Evolutionary conservation across 345 rosid species (phyloP).

Genomic region (Psidium guajava): DNA sequence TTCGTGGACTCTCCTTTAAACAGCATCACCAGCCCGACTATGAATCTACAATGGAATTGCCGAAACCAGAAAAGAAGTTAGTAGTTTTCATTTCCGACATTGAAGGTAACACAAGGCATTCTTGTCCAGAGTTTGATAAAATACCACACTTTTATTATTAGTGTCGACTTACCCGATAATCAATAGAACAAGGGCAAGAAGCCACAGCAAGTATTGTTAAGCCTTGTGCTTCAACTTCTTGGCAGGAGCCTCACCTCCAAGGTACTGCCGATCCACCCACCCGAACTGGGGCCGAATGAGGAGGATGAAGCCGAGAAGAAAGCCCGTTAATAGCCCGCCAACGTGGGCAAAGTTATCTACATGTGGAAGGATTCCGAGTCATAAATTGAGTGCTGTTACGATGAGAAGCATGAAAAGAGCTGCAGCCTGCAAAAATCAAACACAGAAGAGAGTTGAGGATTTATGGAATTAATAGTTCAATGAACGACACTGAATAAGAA

Average conservation of each 20-base stretch:
- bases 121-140: neutral
- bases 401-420: constrained; percentile 61
- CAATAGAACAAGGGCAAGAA: constrained; percentile 39
- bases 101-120: neutral
- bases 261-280: constrained; percentile 39
- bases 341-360: constrained; percentile 85
- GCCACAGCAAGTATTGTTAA: constrained; percentile 51
- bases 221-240: constrained; percentile 50
- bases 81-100: neutral
- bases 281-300: constrained; percentile 70
- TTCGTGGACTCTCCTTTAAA: constrained; percentile 50
- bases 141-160: neutral
- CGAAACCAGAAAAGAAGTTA: neutral
- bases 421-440: constrained; percentile 35
- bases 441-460: neutral
- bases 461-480: neutral
- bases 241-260: constrained; percentile 17
- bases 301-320: constrained; percentile 69
- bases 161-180: constrained; percentile 36
- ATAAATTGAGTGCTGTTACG: constrained; percentile 55
- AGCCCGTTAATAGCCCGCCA: constrained; percentile 77
- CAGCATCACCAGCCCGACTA: constrained; percentile 44
- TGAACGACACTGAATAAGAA: neutral
- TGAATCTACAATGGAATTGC: constrained; percentile 26
- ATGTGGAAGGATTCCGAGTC: constrained; percentile 71